These are phyloP conservation scores for Lactifluus piperatus DNA, from an alignment of 768 basidiomycete species.

Conservation along the genomic window DNA sequence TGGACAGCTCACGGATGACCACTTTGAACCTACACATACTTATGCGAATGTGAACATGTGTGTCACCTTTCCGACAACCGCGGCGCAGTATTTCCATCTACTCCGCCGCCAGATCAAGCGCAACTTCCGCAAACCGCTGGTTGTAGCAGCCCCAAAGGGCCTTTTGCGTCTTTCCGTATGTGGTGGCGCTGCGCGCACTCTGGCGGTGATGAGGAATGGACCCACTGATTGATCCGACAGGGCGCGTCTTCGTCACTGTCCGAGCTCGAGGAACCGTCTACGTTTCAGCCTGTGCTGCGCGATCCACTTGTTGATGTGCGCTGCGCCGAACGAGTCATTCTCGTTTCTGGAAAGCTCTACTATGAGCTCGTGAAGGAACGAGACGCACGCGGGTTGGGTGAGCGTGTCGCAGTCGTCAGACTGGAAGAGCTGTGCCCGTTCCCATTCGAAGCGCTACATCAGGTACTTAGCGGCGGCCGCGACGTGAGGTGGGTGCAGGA, in stretches of 20 bases:
- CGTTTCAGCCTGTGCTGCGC: conserved; percentile 60
- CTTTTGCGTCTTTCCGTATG: conserved; percentile 67
- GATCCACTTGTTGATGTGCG: conserved; percentile 36
- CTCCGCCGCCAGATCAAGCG: conserved; percentile 78
- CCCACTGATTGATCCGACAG: conserved; percentile 31
- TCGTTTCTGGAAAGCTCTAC: conserved; percentile 79
- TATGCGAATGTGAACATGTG: conserved; percentile 69
- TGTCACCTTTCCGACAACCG: conserved; percentile 77
- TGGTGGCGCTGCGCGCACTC: conserved; percentile 5
- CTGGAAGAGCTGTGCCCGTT: conserved; percentile 85
- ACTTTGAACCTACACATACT: conserved; percentile 30
- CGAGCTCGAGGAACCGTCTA: conserved; percentile 50
- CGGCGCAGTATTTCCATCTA: conserved; percentile 90
- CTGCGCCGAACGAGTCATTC: conserved; percentile 52
- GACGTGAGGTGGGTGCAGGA: conserved; percentile 73
- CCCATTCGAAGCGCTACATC: conserved; percentile 53
- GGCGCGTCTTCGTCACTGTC: conserved; percentile 60
- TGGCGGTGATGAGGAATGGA: not conserved
- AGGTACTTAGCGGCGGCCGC: conserved; percentile 33
- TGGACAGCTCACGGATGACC: conserved; percentile 68
- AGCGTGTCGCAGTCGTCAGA: conserved; percentile 59
- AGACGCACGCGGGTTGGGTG: conserved; percentile 36
- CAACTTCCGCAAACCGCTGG: conserved; percentile 79
- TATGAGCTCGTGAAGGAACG: conserved; percentile 78
- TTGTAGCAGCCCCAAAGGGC: conserved; percentile 81